A percentile compares a stretch with the other conserved stretches of the same genome.
These are phyloP conservation scores for Geum urbanum DNA, from an alignment of 306 rosid genomes.

Conservation along the genomic window DNA sequence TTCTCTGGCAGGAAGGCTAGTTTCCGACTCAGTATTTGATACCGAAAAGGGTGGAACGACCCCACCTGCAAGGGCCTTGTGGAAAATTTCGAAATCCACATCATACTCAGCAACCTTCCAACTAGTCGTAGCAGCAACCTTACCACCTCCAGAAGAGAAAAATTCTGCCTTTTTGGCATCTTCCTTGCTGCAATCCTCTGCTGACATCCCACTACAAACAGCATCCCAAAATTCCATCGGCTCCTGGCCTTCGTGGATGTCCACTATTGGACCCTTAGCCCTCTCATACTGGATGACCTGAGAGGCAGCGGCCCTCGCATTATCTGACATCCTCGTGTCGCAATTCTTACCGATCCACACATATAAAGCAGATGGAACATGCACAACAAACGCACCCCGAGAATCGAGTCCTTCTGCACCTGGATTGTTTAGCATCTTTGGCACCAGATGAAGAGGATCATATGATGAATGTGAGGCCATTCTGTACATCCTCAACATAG, in stretches of 20 bases:
- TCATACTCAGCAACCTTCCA: slow-evolving; percentile 66
- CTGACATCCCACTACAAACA: slow-evolving; percentile 37
- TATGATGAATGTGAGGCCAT: slow-evolving; percentile 95
- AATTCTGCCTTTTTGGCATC: slow-evolving; percentile 28
- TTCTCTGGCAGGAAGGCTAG: slow-evolving; percentile 77
- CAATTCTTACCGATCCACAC: slow-evolving; percentile 76
- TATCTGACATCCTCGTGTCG: slow-evolving; percentile 45
- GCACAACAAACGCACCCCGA: slow-evolving; percentile 85
- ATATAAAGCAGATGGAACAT: slow-evolving; percentile 72
- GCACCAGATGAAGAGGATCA: slow-evolving; percentile 91
- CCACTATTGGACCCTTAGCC: slow-evolving; percentile 49
- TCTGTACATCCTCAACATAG: slow-evolving; percentile 71
- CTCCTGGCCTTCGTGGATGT: slow-evolving; percentile 63
- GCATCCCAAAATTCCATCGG: slow-evolving; percentile 76
- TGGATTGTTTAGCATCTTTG: slow-evolving; percentile 58
- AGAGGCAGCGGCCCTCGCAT: slow-evolving; percentile 56
- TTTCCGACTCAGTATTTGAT: slow-evolving; percentile 65
- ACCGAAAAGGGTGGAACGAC: slow-evolving; percentile 77
- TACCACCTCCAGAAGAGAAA: slow-evolving; percentile 24
- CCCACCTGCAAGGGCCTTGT: slow-evolving; percentile 82
- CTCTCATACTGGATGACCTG: slow-evolving; percentile 81
- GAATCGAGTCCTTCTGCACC: slow-evolving; percentile 68
- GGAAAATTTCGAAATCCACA: slow-evolving; percentile 71
- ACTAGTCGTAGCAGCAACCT: slow-evolving; percentile 25
- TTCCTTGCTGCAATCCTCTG: slow-evolving; percentile 31